Evolutionary conservation across 805 yeast species (phyloP).

Genomic region (Candida nemodendra): DNA sequence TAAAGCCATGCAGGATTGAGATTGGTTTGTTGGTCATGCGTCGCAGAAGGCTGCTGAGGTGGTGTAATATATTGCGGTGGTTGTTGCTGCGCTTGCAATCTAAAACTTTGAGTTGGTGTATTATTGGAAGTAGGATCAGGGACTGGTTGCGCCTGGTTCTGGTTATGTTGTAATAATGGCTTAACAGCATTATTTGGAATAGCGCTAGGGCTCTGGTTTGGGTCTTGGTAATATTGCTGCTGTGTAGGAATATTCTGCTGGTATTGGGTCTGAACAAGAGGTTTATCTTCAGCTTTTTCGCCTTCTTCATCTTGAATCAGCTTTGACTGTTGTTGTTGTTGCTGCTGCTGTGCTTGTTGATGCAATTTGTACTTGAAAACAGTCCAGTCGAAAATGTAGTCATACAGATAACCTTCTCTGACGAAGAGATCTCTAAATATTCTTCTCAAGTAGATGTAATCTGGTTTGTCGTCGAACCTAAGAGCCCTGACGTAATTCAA

Average conservation of each 20-base stretch:
- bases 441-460: constrained; percentile 83
- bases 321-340: constrained; percentile 30
- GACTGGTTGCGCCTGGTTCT: constrained; percentile 31
- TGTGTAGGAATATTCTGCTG: constrained; percentile 16
- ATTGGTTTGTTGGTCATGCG: constrained; percentile 19
- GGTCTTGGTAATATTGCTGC: constrained; percentile 20
- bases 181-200: constrained; percentile 16
- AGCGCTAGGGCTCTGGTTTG: constrained; percentile 9
- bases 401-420: constrained; percentile 86
- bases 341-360: constrained; percentile 43
- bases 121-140: constrained; percentile 28
- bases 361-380: constrained; percentile 72
- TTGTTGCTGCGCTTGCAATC: constrained; percentile 33
- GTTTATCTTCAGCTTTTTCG: constrained; percentile 19
- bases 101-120: constrained; percentile 8
- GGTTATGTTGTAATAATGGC: constrained; percentile 32
- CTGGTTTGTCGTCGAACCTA: constrained; percentile 95
- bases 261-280: constrained; percentile 10
- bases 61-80: constrained; percentile 11
- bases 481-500: constrained; percentile 85
- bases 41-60: constrained; percentile 14
- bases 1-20: constrained; percentile 32
- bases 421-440: constrained; percentile 85
- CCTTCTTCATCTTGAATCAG: constrained; percentile 17
- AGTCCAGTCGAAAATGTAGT: constrained; percentile 97